These are phyloP conservation scores for Sporobolomyces pararoseus DNA, from an alignment of 768 basidiomycete genomes.

Conservation along the genomic window DNA sequence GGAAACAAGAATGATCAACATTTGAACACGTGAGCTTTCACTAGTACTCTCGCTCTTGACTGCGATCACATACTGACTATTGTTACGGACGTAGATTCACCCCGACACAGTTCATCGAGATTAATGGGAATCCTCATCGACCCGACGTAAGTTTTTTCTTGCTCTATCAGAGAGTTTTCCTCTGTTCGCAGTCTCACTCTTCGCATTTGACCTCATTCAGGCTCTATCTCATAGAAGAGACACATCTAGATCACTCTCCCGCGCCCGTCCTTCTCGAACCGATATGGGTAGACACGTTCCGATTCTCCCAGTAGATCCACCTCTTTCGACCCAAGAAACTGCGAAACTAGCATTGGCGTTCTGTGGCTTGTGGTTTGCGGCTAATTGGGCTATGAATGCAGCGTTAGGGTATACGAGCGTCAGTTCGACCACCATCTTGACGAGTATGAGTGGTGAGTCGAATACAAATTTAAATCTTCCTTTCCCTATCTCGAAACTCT, in stretches of 20 bases:
- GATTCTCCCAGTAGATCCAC: conserved; percentile 45
- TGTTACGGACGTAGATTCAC: not conserved
- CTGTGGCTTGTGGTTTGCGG: conserved; percentile 81
- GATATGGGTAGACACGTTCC: conserved; percentile 25
- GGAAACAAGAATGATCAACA: conserved; percentile 9
- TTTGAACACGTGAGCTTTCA: not conserved
- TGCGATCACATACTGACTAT: not conserved
- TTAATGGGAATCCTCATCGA: conserved; percentile 13
- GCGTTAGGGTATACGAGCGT: conserved; percentile 83
- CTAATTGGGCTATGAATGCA: conserved; percentile 87
- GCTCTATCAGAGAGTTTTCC: not conserved
- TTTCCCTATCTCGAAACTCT: not conserved
- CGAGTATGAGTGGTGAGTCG: conserved; percentile 81
- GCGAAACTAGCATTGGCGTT: conserved; percentile 72
- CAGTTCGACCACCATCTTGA: conserved; percentile 85
- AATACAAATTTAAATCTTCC: too few species aligned
- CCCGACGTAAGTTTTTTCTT: not conserved
- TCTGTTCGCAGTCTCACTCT: not conserved
- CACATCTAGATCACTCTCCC: conserved; percentile 34
- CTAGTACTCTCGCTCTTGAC: too few species aligned
- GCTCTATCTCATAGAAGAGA: conserved; percentile 14
- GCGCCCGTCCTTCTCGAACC: conserved; percentile 22
- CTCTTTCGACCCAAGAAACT: conserved; percentile 66
- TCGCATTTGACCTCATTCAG: not conserved
- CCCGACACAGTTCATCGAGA: conserved; percentile 15